Evolutionary conservation across 768 basidiomycete species (phyloP), one percentile per base, ranked within the genome.

Genomic region (Boletus subparvulus): DNA sequence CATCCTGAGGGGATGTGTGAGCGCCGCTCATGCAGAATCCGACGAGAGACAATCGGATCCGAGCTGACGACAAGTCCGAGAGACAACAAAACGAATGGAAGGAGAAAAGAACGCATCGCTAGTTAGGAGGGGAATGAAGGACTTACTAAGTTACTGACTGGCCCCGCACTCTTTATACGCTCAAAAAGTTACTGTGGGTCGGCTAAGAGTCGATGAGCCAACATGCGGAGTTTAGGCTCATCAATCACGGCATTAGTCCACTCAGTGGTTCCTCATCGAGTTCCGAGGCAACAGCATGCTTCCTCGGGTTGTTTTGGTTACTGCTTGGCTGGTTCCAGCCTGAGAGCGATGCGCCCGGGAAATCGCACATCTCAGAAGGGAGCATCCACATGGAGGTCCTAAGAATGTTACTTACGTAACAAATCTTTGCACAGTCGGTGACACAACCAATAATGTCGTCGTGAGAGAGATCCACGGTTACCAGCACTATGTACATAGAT

Each of bases 1-100:
- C 75, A 81, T 56, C 77, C 79, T 26, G 60, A 37, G 3, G 81
- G 81, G 24, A 69, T 59, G 30, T 64, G 50, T 11, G 73, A 65
- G 17, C 80, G 77, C 6, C 50, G 58, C 16, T 67, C 66, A 16
- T 67, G 66, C 1, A 54, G 16, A 10, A 39, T 30, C 41, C 35
- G 56, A 5, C 19, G 62, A 19, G 67, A 57, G 14, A 49, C 17
- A 8, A 47, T 6, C 2, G 59, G 55, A 26, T 58, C 37, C 1
- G 65, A 44, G 17, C 13, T 56, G 11, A 42, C 56, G 19, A 37
- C 52, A n/a, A 69, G 39, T 30, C 58, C 58, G 10, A 67, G 58
- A 12, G 59, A 59, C 14, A 69, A 44, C 1, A 65, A 60, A 68
- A 65, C 36, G 62, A 65, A 43, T n/a, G 67, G 37, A 36, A 65